Evolutionary conservation across 192 early-diverging fungal species (phyloP), one percentile per base, ranked within the genome.

Genomic region (Piromyces finnis): DNA sequence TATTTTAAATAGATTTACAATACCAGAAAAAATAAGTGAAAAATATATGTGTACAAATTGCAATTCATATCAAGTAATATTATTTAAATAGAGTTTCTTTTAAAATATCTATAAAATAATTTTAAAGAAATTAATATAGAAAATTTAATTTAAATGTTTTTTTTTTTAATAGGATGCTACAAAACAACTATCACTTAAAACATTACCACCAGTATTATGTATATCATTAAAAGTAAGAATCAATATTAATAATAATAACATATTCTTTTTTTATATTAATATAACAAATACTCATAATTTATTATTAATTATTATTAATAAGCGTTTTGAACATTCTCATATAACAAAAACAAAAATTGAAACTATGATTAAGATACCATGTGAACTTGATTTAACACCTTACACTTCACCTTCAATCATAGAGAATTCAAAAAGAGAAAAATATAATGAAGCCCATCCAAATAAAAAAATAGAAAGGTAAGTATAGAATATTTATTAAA

Each of bases 161-260:
- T 29, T 79, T 82, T 35, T 26, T 85, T 82, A 83, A 28, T 84
- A 90, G 81, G 91, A 91, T 39, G 95, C 94, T 2, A 92, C 91
- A 29, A 98, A 98, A 87, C 95, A 95, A 82, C 86, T 98, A 22
- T 94, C 94, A 2, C 82, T 98, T 26, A 95, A 95, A 78, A 85
- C 88, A 78, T 85, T 97, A 37, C 95, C 97, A 12, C 94, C 95
- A 2, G 94, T 97, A 26, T 68, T 68, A n/a, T 68, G 51, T n/a
- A 68, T 68, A n/a, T 68, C 51, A 5, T 68, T 68, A 68, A 68
- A 68, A 68, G 51, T 68, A 68, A 68, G 5, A n/a, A 68, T 68
- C 9, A 5, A 7, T 68, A 68, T 68, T 68, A 9, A 32, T 32
- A n/a, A n/a, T n/a, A n/a, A n/a, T n/a, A n/a, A n/a, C n/a, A n/a